These are phyloP conservation scores for Fusarium solani-melongenae DNA, from an alignment of 2,329 filamentous ascomycete species.

Conservation along the genomic window DNA sequence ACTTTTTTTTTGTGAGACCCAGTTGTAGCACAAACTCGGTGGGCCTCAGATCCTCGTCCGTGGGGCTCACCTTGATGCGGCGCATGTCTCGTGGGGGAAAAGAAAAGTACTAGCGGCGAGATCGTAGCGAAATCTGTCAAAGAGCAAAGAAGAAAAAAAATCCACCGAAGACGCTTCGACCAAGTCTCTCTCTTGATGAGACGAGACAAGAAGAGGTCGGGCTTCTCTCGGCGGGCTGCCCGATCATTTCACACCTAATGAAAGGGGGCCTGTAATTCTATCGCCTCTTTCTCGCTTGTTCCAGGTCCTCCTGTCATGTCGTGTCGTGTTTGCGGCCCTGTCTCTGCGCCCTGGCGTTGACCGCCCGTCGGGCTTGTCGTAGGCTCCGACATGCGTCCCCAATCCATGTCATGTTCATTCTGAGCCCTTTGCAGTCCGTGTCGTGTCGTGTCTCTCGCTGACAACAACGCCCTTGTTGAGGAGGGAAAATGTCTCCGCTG, in stretches of 20 bases:
- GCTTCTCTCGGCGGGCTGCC: not conserved
- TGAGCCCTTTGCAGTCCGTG: constrained; percentile 1
- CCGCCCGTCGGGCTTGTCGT: constrained; percentile 13
- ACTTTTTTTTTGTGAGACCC: not conserved
- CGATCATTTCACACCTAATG: not conserved
- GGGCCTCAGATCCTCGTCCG: constrained; percentile 19
- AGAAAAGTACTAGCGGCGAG: constrained; percentile 18
- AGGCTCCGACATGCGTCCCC: constrained; percentile 5
- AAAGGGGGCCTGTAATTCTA: constrained; percentile 16
- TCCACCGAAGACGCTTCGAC: not conserved
- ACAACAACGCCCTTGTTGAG: constrained; percentile 8
- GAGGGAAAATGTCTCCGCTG: constrained; percentile 19
- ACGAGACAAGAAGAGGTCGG: not conserved
- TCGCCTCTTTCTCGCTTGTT: constrained; percentile 13
- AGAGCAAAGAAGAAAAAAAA: not conserved
- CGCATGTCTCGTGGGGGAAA: constrained; percentile 21
- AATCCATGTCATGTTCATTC: constrained; percentile 5
- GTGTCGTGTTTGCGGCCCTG: constrained; percentile 6
- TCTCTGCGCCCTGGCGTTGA: constrained; percentile 31
- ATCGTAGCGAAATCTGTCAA: not conserved
- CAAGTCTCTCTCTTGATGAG: not conserved
- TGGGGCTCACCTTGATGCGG: constrained; percentile 21
- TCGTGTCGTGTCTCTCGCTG: constrained; percentile 6
- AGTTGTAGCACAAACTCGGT: constrained; percentile 8
- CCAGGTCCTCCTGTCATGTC: not conserved